A percentile compares a stretch with the other conserved stretches of the same genome.
phyloP scores from a whole-genome alignment of 1,284 basidiomycete genomes.

The Porogramme epimiltina region DNA sequence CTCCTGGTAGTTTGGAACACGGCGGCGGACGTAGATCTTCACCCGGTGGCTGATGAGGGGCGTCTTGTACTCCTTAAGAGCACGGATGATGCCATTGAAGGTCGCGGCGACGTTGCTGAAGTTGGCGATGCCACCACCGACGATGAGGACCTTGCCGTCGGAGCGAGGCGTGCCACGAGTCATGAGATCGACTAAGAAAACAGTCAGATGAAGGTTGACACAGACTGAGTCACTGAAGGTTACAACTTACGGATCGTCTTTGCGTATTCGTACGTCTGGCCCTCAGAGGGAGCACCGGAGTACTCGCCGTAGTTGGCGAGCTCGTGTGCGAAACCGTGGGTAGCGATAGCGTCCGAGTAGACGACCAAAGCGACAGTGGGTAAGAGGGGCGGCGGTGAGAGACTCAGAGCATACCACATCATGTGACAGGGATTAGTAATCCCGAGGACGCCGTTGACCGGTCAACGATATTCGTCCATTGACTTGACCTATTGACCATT shows the following conservation, averaged over 20 bases:
- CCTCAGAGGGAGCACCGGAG: slow-evolving; percentile 97
- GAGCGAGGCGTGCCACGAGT: slow-evolving; percentile 85
- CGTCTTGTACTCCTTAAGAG: slow-evolving; percentile 92
- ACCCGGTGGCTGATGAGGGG: slow-evolving; percentile 85
- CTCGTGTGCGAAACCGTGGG: slow-evolving; percentile 95
- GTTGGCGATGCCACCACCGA: slow-evolving; percentile 99
- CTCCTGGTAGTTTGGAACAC: slow-evolving; percentile 99
- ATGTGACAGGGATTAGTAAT: background rate
- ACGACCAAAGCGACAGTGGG: background rate
- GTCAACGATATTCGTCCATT: background rate
- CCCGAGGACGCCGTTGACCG: background rate
- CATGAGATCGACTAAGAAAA: slow-evolving; percentile 80
- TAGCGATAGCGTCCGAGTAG: slow-evolving; percentile 83
- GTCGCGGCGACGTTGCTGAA: slow-evolving; percentile 99
- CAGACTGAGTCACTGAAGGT: background rate
- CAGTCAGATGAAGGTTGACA: background rate
- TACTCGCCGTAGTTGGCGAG: slow-evolving; percentile 99
- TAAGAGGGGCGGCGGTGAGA: background rate
- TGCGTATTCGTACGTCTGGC: slow-evolving; percentile 99
- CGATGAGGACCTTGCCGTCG: slow-evolving; percentile 97
- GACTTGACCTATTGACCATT: background rate
- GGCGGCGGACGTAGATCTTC: slow-evolving; percentile 95
- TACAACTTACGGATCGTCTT: slow-evolving; percentile 92
- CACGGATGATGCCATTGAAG: slow-evolving; percentile 99
- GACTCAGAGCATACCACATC: background rate